Evolutionary conservation across 1,284 basidiomycete genomes (phyloP).

Genomic region (Trichosporon coremiiforme): DNA sequence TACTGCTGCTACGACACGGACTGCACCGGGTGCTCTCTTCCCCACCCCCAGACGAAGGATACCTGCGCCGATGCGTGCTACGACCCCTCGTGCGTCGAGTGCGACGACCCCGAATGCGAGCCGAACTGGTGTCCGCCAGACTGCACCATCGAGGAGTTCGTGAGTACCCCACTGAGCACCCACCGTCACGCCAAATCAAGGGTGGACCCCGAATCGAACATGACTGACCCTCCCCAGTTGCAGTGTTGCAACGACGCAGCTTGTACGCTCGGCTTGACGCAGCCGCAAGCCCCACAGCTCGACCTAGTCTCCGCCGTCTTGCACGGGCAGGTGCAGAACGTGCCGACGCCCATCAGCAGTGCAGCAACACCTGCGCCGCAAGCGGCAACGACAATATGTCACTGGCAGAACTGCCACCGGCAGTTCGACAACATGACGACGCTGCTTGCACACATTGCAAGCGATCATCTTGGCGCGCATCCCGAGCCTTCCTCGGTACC

Average conservation of each 20-base stretch:
- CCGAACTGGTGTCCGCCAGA: slow-evolving; percentile 27
- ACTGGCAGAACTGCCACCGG: slow-evolving; percentile 58
- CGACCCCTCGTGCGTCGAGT: slow-evolving; percentile 26
- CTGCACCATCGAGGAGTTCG: slow-evolving; percentile 48
- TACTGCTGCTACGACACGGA: slow-evolving; percentile 33
- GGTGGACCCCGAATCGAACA: neutral
- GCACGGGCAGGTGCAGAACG: neutral
- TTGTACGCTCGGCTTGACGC: slow-evolving; percentile 26
- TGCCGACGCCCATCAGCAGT: slow-evolving; percentile 1
- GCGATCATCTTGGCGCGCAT: slow-evolving; percentile 55
- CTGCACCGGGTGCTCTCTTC: slow-evolving; percentile 17
- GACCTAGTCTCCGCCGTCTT: slow-evolving; percentile 25
- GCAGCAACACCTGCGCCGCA: slow-evolving; percentile 23
- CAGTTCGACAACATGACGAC: slow-evolving; percentile 57
- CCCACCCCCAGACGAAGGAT: neutral
- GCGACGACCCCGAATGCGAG: slow-evolving; percentile 23
- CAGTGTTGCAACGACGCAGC: slow-evolving; percentile 42
- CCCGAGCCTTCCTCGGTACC: neutral
- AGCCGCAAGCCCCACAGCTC: slow-evolving; percentile 13
- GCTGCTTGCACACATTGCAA: slow-evolving; percentile 59
- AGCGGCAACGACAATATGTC: slow-evolving; percentile 44
- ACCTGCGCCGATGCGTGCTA: slow-evolving; percentile 20
- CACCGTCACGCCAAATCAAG: neutral
- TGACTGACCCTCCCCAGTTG: slow-evolving; percentile 35
- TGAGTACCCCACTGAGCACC: slow-evolving; percentile 28